Evolutionary conservation across 163 green algal genomes (phyloP), one percentile per base, ranked within the genome.

Genomic region (Chlamydomonas reinhardtii): DNA sequence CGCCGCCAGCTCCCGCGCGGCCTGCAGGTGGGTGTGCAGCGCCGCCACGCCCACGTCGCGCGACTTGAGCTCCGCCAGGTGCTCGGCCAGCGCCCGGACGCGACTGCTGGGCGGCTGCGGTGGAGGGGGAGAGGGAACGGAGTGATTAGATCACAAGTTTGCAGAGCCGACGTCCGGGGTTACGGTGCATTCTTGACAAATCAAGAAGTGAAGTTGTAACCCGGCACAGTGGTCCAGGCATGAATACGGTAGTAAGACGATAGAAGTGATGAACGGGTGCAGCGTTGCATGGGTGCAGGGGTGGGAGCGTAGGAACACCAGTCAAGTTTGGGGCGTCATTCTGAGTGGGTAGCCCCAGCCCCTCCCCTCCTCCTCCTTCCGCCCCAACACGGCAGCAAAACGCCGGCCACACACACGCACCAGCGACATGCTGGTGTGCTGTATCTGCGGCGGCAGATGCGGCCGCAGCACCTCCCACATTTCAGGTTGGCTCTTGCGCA

Each of bases 391-490:
- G n/a, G n/a, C n/a, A 48, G 39, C 39, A 48, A 48, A 48, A 8
- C 39, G n/a, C n/a, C n/a, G n/a, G 12, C 6, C 48, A 19, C 32
- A 37, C 70, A 37, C 22, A 61, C 72, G 37, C 72, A 77, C 72
- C 43, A 37, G 54, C 12, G 43, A 27, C 14, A 11, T 77, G 72
- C 17, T n/a, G 17, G 72, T 43, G 1, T 77, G 24, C 32, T 19
- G 31, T 0, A 82, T 8, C 54, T 43, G 15, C 8, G n/a, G 20
- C 52, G 74, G 74, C 74, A 82, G 54, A 35, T 82, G 35, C 22
- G 54, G 74, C 74, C 17, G 43, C 69, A 86, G n/a, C 31, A 25
- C 20, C 31, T 43, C 80, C 56, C 80, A 86, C n/a, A 73, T 27
- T 35, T 76, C 68, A 0, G 80, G 66, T 4, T 86, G 68, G 24